These are phyloP conservation scores for Polyplosphaeria fusca DNA, from an alignment of 495 filamentous ascomycete species.

Conservation along the genomic window DNA sequence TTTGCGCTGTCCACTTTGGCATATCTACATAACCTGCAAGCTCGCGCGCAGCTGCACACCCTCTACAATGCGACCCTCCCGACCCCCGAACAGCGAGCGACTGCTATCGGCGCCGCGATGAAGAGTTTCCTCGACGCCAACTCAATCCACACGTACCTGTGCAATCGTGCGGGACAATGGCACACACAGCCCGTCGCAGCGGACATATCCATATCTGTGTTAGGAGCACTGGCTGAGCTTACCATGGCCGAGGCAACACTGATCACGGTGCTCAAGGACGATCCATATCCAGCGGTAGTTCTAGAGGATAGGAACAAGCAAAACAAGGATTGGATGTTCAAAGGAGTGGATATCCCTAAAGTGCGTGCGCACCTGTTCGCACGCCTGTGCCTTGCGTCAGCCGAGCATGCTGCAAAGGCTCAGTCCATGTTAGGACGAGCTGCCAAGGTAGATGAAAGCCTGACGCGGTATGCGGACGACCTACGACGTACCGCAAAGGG, in stretches of 20 bases:
- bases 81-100: slow-evolving; percentile 60
- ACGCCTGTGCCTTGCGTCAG: slow-evolving; percentile 75
- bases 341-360: slow-evolving; percentile 77
- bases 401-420: slow-evolving; percentile 64
- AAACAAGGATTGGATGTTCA: slow-evolving; percentile 91
- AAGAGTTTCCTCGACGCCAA: slow-evolving; percentile 74
- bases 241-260: slow-evolving; percentile 86
- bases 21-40: slow-evolving; percentile 66
- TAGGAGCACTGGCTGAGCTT: slow-evolving; percentile 69
- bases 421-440: slow-evolving; percentile 51
- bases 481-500: slow-evolving; percentile 69
- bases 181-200: slow-evolving; percentile 36
- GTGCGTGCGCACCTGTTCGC: slow-evolving; percentile 85
- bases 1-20: slow-evolving; percentile 75
- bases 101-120: slow-evolving; percentile 71
- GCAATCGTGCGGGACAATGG: slow-evolving; percentile 44
- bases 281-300: slow-evolving; percentile 79
- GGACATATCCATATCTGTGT: slow-evolving; percentile 63
- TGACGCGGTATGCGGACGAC: slow-evolving; percentile 70
- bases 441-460: slow-evolving; percentile 56
- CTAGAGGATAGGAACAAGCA: slow-evolving; percentile 72
- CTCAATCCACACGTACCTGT: slow-evolving; percentile 70
- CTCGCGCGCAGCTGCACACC: slow-evolving; percentile 55
- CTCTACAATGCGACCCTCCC: slow-evolving; percentile 61
- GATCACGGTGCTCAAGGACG: slow-evolving; percentile 84